phyloP scores from a whole-genome alignment of 305 asterid species.

The Solanum hybrid region DNA sequence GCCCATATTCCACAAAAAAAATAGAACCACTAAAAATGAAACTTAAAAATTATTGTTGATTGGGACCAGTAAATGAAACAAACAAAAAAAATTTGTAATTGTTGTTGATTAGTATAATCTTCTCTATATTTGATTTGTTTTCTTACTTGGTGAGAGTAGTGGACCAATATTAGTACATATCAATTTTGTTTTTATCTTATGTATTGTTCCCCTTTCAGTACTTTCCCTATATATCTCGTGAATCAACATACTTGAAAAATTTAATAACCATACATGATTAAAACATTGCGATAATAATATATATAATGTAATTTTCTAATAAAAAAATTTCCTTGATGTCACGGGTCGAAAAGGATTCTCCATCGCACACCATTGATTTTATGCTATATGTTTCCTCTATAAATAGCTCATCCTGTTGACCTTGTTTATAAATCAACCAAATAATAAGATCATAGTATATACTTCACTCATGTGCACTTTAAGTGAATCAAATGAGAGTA shows the following conservation, averaged over 20 bases:
- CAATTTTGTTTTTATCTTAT: background rate
- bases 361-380: background rate
- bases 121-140: too few species aligned
- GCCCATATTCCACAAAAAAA: background rate
- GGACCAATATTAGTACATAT: background rate
- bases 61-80: too few species aligned
- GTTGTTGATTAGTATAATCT: background rate
- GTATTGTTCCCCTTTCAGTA: background rate
- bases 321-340: rapidly evolving
- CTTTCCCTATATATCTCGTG: background rate
- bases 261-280: background rate
- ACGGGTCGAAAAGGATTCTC: background rate
- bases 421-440: background rate
- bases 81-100: background rate
- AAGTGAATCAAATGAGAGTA: background rate
- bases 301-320: too few species aligned
- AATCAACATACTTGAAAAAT: background rate
- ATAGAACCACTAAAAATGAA: background rate
- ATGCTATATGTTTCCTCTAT: background rate
- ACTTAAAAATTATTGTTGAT: too few species aligned
- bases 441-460: background rate
- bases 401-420: background rate
- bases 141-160: background rate
- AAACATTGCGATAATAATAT: rapidly evolving
- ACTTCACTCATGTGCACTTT: background rate